phyloP scores from a whole-genome alignment of 495 filamentous ascomycete species.

The Diplogelasinospora grovesii region DNA sequence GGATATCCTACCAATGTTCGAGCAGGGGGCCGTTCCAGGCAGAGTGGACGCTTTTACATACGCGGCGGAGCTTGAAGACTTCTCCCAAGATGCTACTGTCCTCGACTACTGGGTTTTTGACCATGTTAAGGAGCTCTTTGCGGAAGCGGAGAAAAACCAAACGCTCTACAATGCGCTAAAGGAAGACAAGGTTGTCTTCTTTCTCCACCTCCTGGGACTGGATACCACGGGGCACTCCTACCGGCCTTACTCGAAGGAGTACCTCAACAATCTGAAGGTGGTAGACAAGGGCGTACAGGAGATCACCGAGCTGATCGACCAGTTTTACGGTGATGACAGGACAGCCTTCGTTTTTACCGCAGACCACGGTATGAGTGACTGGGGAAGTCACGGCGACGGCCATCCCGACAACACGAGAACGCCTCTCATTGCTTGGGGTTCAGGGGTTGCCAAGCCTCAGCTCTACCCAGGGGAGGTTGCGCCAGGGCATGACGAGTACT shows the following conservation, averaged over 20 bases:
- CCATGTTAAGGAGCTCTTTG: conserved; percentile 79
- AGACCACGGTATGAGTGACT: conserved; percentile 98
- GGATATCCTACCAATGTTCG: conserved; percentile 96
- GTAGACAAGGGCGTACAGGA: conserved; percentile 86
- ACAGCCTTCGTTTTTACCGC: conserved; percentile 97
- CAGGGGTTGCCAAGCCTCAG: conserved; percentile 75
- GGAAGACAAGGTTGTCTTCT: conserved; percentile 88
- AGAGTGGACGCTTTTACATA: conserved; percentile 82
- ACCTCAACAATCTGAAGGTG: conserved; percentile 88
- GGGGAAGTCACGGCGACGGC: conserved; percentile 94
- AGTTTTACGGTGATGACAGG: conserved; percentile 87
- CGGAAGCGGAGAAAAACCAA: conserved; percentile 64
- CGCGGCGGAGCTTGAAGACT: conserved; percentile 80
- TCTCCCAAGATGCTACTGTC: conserved; percentile 67
- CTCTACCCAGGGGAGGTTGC: conserved; percentile 46
- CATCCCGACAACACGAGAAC: conserved; percentile 97
- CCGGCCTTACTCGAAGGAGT: conserved; percentile 92
- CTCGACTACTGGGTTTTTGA: conserved; percentile 97
- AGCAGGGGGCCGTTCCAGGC: conserved; percentile 83
- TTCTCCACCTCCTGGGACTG: conserved; percentile 91
- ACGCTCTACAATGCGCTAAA: conserved; percentile 69
- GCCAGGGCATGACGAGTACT: conserved; percentile 88
- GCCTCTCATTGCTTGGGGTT: conserved; percentile 89
- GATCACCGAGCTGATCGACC: conserved; percentile 70
- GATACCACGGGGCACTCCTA: conserved; percentile 88